phyloP scores from a whole-genome alignment of 305 asterid species.

The Ruellia speciosa region DNA sequence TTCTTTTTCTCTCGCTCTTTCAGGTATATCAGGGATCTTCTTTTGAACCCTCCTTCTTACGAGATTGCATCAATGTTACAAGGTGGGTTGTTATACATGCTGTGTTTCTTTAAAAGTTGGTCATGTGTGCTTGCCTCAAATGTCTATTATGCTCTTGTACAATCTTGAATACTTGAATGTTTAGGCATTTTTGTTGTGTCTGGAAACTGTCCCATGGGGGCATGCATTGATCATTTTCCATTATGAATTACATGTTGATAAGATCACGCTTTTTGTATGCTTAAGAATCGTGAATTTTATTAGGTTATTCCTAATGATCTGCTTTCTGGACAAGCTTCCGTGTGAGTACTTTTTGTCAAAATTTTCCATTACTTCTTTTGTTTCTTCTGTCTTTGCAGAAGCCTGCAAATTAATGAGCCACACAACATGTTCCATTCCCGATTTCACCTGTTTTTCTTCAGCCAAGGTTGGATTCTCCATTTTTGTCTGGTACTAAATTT shows the following conservation, averaged over 20 bases:
- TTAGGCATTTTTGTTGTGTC: too few relatives aligned
- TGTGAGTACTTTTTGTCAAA: background rate
- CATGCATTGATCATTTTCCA: background rate
- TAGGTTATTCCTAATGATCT: background rate
- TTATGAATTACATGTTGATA: background rate
- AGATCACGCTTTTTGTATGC: background rate
- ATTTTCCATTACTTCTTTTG: background rate
- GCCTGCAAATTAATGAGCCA: slow-evolving; percentile 86
- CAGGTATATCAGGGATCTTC: slow-evolving; percentile 86
- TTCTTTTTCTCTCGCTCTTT: slow-evolving; percentile 13
- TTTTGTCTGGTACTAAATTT: slow-evolving; percentile 1
- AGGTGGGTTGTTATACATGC: slow-evolving; percentile 33
- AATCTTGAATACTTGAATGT: too few relatives aligned
- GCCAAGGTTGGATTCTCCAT: slow-evolving; percentile 55
- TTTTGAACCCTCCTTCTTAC: slow-evolving; percentile 90
- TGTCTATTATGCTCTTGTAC: too few relatives aligned
- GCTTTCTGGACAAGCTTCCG: too few relatives aligned
- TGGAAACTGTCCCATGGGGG: too few relatives aligned
- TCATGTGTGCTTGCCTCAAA: too few relatives aligned
- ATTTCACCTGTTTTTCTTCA: slow-evolving; percentile 79
- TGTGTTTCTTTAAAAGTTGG: too few relatives aligned
- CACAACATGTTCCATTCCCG: slow-evolving; percentile 83
- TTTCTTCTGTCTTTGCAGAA: slow-evolving; percentile 39
- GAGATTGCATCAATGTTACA: slow-evolving; percentile 76
- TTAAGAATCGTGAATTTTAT: background rate